Percentiles rank a stretch among this genome's conserved stretches.
Conservation (phyloP, 2,329 filamentous ascomycete genomes). For the Fonsecaea monophora region DNA sequence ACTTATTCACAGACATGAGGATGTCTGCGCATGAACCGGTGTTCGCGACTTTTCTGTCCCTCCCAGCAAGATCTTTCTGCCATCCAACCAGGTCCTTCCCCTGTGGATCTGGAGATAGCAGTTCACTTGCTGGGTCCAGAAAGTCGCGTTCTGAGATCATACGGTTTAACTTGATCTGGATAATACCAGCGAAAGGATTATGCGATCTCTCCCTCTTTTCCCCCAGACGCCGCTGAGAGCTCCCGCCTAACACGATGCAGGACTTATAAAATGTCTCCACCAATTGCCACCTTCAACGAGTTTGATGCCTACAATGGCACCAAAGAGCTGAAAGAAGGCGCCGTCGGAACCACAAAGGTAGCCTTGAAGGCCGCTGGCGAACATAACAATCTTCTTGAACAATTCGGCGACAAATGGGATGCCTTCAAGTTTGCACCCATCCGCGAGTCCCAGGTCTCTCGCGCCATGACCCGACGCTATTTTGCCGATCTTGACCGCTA, state of each 20-base stretch:
- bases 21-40: slow-evolving; percentile 68
- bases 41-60: slow-evolving; percentile 54
- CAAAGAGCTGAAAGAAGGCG: slow-evolving; percentile 45
- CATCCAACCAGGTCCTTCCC: slow-evolving; percentile 36
- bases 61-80: slow-evolving; percentile 27
- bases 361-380: slow-evolving; percentile 45
- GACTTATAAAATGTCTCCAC: slow-evolving; percentile 74
- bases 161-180: slow-evolving; percentile 98
- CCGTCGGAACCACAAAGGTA: slow-evolving; percentile 52
- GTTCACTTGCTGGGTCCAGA: slow-evolving; percentile 27
- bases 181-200: slow-evolving; percentile 99
- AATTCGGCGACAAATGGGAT: slow-evolving; percentile 79
- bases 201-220: slow-evolving; percentile 67
- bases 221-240: slow-evolving; percentile 25
- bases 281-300: slow-evolving; percentile 68
- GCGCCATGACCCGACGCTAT: slow-evolving; percentile 93
- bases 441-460: slow-evolving; percentile 88
- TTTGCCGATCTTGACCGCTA: slow-evolving; percentile 87
- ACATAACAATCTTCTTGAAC: slow-evolving; percentile 63
- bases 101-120: slow-evolving; percentile 39
- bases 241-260: slow-evolving; percentile 41
- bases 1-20: slow-evolving; percentile 45
- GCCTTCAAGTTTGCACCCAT: slow-evolving; percentile 83
- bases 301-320: slow-evolving; percentile 39
- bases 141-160: slow-evolving; percentile 75